Percentiles rank a stretch among this genome's conserved stretches.
These are phyloP conservation scores for Triticum urartu DNA, from an alignment of 176 grass and related monocot genomes.

Conservation along the genomic window DNA sequence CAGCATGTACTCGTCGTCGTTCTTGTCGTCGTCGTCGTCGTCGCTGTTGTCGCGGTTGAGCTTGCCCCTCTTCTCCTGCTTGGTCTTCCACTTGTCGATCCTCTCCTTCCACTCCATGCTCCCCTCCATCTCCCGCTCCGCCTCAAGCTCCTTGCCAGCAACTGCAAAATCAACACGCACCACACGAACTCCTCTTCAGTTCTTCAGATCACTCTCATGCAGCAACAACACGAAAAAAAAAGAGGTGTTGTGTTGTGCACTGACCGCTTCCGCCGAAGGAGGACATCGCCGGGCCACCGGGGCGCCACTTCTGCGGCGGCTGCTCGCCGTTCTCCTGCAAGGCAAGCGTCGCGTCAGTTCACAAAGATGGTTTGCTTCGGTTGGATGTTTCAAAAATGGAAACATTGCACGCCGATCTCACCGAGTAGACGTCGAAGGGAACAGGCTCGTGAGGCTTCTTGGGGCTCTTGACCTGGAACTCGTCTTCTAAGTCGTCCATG, in stretches of 20 bases:
- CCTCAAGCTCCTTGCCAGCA: constrained; percentile 86
- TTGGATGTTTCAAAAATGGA: neutral
- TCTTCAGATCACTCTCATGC: constrained; percentile 5
- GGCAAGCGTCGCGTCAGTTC: neutral
- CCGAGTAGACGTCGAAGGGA: constrained; percentile 69
- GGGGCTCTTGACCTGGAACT: constrained; percentile 71
- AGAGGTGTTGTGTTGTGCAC: neutral
- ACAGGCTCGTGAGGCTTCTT: constrained; percentile 57
- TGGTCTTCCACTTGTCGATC: constrained; percentile 95
- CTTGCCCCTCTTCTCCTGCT: constrained; percentile 78
- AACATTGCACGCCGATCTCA: constrained; percentile 3
- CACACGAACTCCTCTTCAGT: neutral
- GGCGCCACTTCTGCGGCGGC: constrained; percentile 51
- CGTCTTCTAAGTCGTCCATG: constrained; percentile 85
- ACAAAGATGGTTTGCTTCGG: no score
- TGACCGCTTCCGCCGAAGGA: constrained; percentile 83
- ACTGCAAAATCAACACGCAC: constrained; percentile 33
- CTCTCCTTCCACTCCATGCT: constrained; percentile 98
- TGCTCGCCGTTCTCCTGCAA: constrained; percentile 82
- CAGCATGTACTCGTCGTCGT: constrained; percentile 84
- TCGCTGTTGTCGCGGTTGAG: constrained; percentile 61
- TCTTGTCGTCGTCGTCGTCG: constrained; percentile 64
- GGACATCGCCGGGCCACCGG: constrained; percentile 60
- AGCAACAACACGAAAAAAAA: neutral
- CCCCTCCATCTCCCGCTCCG: constrained; percentile 85